These are phyloP conservation scores for Clonostachys sp. DNA, from an alignment of 2,329 filamentous ascomycete species.

Conservation along the genomic window DNA sequence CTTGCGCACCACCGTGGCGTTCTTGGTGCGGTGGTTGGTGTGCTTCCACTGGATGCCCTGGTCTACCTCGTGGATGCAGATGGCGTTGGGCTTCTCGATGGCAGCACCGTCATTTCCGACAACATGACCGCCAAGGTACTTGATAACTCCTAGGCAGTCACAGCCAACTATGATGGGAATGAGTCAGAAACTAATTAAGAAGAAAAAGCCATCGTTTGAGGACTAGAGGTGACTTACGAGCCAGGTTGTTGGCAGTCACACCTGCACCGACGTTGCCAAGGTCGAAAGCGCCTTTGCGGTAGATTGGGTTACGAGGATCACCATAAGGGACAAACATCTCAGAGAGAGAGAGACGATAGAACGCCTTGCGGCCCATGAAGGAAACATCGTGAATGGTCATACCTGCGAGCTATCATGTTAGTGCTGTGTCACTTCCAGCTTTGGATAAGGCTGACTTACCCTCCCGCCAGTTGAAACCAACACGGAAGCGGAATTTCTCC, in stretches of 20 bases:
- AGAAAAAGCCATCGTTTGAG: too few species aligned
- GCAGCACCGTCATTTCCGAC: conserved; percentile 46
- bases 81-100: conserved; percentile 45
- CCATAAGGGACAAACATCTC: conserved; percentile 60
- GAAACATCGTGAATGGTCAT: conserved; percentile 63
- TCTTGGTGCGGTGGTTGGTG: conserved; percentile 60
- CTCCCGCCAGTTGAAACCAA: conserved; percentile 66
- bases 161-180: conserved; percentile 43
- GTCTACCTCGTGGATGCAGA: conserved; percentile 69
- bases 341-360: conserved; percentile 62
- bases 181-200: too few species aligned
- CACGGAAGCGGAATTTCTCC: conserved; percentile 66
- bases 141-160: conserved; percentile 65
- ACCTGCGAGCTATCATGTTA: too few species aligned
- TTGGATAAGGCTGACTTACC: conserved; percentile 43
- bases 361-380: conserved; percentile 59
- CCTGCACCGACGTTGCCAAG: conserved; percentile 66
- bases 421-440: too few species aligned
- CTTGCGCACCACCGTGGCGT: conserved; percentile 54
- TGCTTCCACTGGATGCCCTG: conserved; percentile 70
- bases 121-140: conserved; percentile 55
- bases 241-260: conserved; percentile 60
- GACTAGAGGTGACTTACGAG: conserved; percentile 10
- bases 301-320: conserved; percentile 56
- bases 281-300: conserved; percentile 65